These are phyloP conservation scores for Diutina ranongensis DNA, from an alignment of 1,139 yeast genomes.

Conservation along the genomic window DNA sequence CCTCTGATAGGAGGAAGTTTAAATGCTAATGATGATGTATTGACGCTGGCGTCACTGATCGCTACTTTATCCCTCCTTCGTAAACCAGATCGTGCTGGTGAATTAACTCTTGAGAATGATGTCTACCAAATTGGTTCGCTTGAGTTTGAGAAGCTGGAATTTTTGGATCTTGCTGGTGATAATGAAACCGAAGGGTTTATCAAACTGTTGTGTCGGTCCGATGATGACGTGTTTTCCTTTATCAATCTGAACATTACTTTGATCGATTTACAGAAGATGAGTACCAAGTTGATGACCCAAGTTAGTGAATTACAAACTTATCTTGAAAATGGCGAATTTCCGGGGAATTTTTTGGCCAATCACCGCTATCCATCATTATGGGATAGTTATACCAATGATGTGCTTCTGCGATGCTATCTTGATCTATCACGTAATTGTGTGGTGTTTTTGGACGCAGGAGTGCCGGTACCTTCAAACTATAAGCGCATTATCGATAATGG, in stretches of 20 bases:
- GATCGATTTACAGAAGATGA: slow-evolving; percentile 35
- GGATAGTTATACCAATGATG: slow-evolving; percentile 23
- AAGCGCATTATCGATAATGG: neutral
- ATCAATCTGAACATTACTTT: slow-evolving; percentile 35
- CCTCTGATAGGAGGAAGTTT: neutral
- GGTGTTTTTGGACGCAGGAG: slow-evolving; percentile 16
- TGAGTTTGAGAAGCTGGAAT: slow-evolving; percentile 42
- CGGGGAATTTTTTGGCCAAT: slow-evolving; percentile 20
- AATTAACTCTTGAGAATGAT: slow-evolving; percentile 15
- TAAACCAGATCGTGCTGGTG: neutral
- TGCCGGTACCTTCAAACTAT: slow-evolving; percentile 6
- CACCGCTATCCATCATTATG: slow-evolving; percentile 13
- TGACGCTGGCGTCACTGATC: neutral
- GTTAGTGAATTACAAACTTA: slow-evolving; percentile 23
- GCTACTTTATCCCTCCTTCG: neutral
- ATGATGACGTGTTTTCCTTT: slow-evolving; percentile 35
- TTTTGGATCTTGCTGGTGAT: slow-evolving; percentile 34
- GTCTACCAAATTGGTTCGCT: slow-evolving; percentile 44
- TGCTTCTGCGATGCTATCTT: slow-evolving; percentile 21
- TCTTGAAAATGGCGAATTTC: slow-evolving; percentile 30
- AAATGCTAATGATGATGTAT: neutral
- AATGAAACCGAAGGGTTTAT: slow-evolving; percentile 41
- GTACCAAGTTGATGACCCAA: slow-evolving; percentile 26
- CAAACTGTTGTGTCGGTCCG: slow-evolving; percentile 33
- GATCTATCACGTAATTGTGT: slow-evolving; percentile 24